Conservation (phyloP, 768 basidiomycete species). For the Collybia mongolica region DNA sequence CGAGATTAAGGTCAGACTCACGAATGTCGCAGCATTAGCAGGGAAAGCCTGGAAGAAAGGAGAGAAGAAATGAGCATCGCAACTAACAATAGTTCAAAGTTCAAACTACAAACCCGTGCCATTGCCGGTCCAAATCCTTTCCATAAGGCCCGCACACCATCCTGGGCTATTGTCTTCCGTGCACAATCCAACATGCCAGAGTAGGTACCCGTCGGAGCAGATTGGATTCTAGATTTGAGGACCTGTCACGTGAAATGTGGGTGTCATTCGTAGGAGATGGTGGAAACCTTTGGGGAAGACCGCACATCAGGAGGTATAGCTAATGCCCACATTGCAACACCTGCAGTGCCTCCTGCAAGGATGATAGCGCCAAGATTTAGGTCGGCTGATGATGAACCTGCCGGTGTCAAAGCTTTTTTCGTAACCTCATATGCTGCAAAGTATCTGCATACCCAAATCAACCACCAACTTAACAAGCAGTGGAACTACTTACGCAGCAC, state of each 20-base stretch:
- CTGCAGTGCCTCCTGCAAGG: conserved; percentile 90
- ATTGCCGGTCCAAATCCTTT: conserved; percentile 98
- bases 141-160: conserved; percentile 89
- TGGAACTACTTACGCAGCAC: conserved; percentile 74
- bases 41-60: conserved; percentile 74
- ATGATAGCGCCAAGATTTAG: conserved; percentile 87
- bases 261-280: background rate
- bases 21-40: conserved; percentile 93
- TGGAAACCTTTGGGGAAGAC: background rate
- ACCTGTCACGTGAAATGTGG: conserved; percentile 50
- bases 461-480: no score
- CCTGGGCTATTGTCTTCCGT: conserved; percentile 85
- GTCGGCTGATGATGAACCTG: conserved; percentile 73
- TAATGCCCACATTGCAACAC: conserved; percentile 97
- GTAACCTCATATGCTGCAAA: conserved; percentile 96
- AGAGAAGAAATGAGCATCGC: background rate
- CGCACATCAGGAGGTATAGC: conserved; percentile 96
- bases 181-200: conserved; percentile 91
- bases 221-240: conserved; percentile 93
- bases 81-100: background rate
- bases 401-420: conserved; percentile 83
- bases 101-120: conserved; percentile 62
- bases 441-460: conserved; percentile 53
- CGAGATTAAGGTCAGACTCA: conserved; percentile 36
- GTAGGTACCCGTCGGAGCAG: conserved; percentile 97